Evolutionary conservation across 306 rosid genomes (phyloP).

Genomic region (Castanea crenata): DNA sequence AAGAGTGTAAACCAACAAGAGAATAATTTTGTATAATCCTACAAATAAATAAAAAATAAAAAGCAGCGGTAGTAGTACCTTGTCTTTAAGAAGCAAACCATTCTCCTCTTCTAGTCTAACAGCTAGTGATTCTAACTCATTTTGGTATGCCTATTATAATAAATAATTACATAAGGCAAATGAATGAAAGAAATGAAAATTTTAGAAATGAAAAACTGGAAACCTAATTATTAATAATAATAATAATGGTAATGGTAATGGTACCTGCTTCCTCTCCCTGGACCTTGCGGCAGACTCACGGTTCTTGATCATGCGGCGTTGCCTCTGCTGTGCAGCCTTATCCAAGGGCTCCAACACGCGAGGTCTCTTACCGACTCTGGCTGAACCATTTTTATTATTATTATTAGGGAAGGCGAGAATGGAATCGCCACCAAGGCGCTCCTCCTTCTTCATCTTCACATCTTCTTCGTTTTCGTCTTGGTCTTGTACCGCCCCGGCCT

Average conservation of each 20-base stretch:
- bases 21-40: not conserved
- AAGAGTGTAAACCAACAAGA: not conserved
- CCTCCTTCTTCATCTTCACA: slow-evolving; percentile 45
- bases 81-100: slow-evolving; percentile 68
- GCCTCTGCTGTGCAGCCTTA: slow-evolving; percentile 56
- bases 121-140: slow-evolving; percentile 76
- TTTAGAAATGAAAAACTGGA: not conserved
- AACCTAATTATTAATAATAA: not conserved
- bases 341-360: slow-evolving; percentile 52
- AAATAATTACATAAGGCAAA: not conserved
- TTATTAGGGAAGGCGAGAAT: too few relatives aligned
- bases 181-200: not conserved
- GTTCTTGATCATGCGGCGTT: slow-evolving; percentile 64
- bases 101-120: slow-evolving; percentile 81
- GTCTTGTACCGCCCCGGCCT: slow-evolving; percentile 56
- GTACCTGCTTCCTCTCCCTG: slow-evolving; percentile 60
- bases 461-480: slow-evolving; percentile 19
- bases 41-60: not conserved
- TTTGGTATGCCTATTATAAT: slow-evolving; percentile 76
- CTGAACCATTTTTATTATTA: not conserved
- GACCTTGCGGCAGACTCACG: slow-evolving; percentile 65
- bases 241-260: not conserved
- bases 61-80: slow-evolving; percentile 40
- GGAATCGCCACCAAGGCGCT: too few relatives aligned
- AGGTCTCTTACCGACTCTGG: slow-evolving; percentile 37